Conservation (phyloP, 495 filamentous ascomycete genomes). For the Tuber magnatum region DNA sequence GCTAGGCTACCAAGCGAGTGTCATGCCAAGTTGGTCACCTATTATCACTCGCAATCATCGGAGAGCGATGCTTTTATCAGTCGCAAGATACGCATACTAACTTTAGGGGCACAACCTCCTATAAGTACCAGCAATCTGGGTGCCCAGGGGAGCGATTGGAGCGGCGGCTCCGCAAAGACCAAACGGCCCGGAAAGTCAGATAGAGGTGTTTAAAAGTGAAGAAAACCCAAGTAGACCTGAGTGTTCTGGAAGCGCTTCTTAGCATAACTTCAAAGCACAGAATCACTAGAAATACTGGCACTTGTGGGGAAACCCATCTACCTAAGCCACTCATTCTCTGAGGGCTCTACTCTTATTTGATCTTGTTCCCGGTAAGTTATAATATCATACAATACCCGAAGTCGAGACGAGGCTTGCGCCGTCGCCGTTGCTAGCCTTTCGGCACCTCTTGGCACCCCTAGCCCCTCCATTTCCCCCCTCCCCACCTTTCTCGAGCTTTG, state of each 20-base stretch:
- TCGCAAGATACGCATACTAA: not conserved
- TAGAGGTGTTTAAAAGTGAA: too few relatives aligned
- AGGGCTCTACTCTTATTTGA: not conserved
- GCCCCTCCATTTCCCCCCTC: slow-evolving; percentile 1
- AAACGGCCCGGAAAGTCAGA: not conserved
- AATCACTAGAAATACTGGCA: not conserved
- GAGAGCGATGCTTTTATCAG: not conserved
- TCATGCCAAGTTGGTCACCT: not conserved
- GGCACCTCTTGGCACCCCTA: not conserved
- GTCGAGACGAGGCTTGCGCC: not conserved
- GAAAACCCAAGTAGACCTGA: not conserved
- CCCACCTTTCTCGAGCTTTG: not conserved
- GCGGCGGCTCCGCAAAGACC: not conserved
- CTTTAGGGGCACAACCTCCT: not conserved
- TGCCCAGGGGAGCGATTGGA: not conserved
- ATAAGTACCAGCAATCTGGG: not conserved
- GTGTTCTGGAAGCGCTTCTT: not conserved
- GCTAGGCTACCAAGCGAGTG: not conserved
- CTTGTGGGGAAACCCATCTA: not conserved
- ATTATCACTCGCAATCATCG: not conserved
- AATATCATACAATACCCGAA: not conserved
- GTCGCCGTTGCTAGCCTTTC: not conserved
- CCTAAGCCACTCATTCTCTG: not conserved
- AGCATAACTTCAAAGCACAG: not conserved
- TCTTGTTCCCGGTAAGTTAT: too few relatives aligned